These are phyloP conservation scores for Oryza meyeriana DNA, from an alignment of 176 grass and related monocot genomes.

Conservation along the genomic window DNA sequence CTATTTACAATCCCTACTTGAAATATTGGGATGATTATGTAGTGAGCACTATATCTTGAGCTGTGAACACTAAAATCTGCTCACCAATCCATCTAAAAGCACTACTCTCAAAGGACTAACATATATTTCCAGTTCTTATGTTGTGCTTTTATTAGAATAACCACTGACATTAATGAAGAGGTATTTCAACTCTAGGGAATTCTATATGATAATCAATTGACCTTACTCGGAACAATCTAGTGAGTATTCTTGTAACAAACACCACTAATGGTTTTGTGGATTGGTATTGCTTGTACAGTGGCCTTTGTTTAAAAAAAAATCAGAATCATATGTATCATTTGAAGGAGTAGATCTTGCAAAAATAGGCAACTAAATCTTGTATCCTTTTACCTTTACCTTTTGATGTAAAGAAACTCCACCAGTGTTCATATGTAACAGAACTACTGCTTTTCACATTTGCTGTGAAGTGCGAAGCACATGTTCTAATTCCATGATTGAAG, in stretches of 20 bases:
- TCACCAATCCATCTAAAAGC: neutral
- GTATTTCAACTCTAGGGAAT: neutral
- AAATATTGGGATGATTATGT: neutral
- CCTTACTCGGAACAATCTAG: neutral
- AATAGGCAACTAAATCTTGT: slow-evolving; percentile 11
- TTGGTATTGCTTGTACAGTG: neutral
- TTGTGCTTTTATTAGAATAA: neutral
- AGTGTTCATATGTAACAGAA: neutral
- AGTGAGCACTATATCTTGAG: neutral
- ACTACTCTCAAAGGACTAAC: neutral
- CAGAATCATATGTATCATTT: neutral
- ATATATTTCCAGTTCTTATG: neutral
- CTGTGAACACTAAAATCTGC: neutral
- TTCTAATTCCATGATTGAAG: slow-evolving; percentile 15
- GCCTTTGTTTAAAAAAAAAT: neutral
- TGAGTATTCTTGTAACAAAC: neutral
- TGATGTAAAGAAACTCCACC: slow-evolving; percentile 1
- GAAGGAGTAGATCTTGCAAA: neutral
- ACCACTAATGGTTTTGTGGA: neutral
- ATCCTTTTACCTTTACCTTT: neutral
- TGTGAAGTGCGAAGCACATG: slow-evolving; percentile 5
- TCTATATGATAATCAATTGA: neutral
- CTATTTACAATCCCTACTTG: neutral
- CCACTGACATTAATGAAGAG: neutral
- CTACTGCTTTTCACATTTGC: slow-evolving; percentile 13